These are phyloP conservation scores for Arxiozyma slooffiae DNA, from an alignment of 1,139 yeast species.

Conservation along the genomic window DNA sequence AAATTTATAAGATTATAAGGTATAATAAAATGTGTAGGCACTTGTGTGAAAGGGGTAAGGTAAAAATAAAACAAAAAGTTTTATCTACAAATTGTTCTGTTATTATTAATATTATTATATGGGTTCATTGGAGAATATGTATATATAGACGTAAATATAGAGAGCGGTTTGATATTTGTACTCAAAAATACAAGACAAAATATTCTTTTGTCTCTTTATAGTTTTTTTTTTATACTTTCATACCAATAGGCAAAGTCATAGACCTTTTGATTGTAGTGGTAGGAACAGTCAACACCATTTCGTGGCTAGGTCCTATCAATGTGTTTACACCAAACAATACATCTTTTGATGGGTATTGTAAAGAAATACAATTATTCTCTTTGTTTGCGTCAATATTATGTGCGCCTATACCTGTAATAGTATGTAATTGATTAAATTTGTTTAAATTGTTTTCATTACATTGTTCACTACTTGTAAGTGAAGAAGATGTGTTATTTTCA, in stretches of 20 bases:
- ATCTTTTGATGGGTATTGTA: not conserved
- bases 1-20: too few species aligned
- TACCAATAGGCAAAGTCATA: conserved; percentile 26
- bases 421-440: not conserved
- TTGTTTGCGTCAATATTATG: conserved; percentile 2
- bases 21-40: too few species aligned
- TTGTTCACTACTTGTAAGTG: not conserved
- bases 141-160: too few species aligned
- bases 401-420: not conserved
- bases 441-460: not conserved
- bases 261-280: conserved; percentile 19
- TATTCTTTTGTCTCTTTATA: not conserved
- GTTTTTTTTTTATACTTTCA: conserved; percentile 20
- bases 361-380: not conserved
- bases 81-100: too few species aligned
- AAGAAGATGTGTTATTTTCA: conserved; percentile 1
- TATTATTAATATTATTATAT: too few species aligned
- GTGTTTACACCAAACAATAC: not conserved
- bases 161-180: too few species aligned
- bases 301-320: conserved; percentile 6
- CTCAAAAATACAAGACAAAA: too few species aligned
- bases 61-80: too few species aligned
- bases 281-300: conserved; percentile 13
- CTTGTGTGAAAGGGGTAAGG: too few species aligned
- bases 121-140: too few species aligned